Base-by-base conservation (phyloP, 1,284 basidiomycete genomes). In the Porodaedalea pini region DNA sequence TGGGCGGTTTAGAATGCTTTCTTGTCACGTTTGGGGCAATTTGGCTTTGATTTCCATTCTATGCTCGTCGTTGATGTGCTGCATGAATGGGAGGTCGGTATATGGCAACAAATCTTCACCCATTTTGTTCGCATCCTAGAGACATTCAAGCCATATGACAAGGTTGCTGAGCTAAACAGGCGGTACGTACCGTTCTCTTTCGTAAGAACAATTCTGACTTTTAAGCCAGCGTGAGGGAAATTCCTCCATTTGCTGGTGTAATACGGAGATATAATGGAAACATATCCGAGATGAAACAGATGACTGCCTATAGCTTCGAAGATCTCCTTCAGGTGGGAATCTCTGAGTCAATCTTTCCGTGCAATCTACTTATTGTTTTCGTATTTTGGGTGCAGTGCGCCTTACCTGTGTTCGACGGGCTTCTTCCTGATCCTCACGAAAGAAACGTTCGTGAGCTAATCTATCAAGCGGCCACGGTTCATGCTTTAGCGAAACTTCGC, bases 1-100 rank as follows among this genome's bases (percentile, higher is more conserved):
- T 32, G 17, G 19, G 32, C 13, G 32, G 32, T 6, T 17, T 51
- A 74, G 73, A 75, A 73, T 54, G 66, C 71, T 0, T 73, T 77
- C 39, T 67, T 67, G 0, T 54, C 67, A 0, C 34, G 44, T 0
- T 64, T 76, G 3, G 10, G 57, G 0, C 19, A 36, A 0, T 56
- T 67, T 2, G 68, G 65, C 0, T 64, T 70, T n/a, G 62, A 73
- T 23, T 55, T 67, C 4, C 71, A 67, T 45, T 53, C 25, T 0
- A 61, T 73, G 37, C 63, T 77, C 0, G 65, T 68, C 0, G 65
- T 69, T 0, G 74, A 76, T 56, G 15, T 74, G 6, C 43, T 76
- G 58, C 74, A 76, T 51, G 69, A 76, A 56, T 64, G 71, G 32
- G 71, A 75, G 55, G 60, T 75, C 0, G 74, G 73, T 1, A 65